Conservation (phyloP, 805 yeast species). For the Kuraishia piskuri region DNA sequence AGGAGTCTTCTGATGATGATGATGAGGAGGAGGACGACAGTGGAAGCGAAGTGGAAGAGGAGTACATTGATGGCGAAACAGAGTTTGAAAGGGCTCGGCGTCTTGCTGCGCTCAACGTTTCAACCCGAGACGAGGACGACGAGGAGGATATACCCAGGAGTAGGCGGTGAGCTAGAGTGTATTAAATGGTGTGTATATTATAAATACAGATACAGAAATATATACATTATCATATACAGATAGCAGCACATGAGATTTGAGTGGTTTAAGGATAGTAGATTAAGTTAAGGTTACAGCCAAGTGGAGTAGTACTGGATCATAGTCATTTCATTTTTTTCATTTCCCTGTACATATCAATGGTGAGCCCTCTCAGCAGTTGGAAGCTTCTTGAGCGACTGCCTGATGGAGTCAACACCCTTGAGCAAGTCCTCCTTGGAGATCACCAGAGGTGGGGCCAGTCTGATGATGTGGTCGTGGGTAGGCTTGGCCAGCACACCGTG, state of each 20-base stretch:
- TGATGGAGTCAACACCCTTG: conserved; percentile 73
- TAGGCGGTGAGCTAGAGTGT: background rate
- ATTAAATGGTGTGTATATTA: no score
- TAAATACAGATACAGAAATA: no score
- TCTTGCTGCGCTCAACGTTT: conserved; percentile 17
- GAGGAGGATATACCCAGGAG: conserved; percentile 22
- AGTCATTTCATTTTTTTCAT: background rate
- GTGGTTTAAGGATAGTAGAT: no score
- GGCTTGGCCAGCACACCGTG: conserved; percentile 92
- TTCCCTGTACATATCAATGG: conserved; percentile 17
- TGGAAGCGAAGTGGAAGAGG: conserved; percentile 10
- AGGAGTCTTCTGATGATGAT: conserved; percentile 6
- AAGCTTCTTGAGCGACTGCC: conserved; percentile 44
- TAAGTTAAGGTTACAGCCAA: no score
- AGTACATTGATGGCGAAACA: conserved; percentile 11
- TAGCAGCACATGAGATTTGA: no score
- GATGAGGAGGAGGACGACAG: conserved; percentile 17
- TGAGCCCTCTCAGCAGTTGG: conserved; percentile 43
- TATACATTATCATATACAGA: no score
- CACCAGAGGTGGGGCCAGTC: conserved; percentile 94
- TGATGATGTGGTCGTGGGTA: conserved; percentile 90
- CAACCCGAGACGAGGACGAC: conserved; percentile 25
- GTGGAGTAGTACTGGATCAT: no score
- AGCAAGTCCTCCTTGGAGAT: conserved; percentile 80
- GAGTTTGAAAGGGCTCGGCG: conserved; percentile 20